Percentiles rank a stretch among this genome's conserved stretches.
Evolutionary conservation across 768 basidiomycete genomes (phyloP).

Genomic region (Lactarius indigo): DNA sequence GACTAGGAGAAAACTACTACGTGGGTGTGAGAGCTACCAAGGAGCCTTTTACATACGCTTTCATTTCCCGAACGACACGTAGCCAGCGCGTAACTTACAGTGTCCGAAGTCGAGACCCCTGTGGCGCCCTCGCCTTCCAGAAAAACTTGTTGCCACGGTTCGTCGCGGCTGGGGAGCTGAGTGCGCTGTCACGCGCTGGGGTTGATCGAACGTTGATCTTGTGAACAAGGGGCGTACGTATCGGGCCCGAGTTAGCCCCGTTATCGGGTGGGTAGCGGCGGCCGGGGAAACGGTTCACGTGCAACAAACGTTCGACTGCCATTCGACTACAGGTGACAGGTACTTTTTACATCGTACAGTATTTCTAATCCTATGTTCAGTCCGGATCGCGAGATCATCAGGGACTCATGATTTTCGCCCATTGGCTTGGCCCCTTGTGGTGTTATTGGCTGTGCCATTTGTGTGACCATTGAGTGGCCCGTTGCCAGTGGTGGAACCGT

Average conservation of each 20-base stretch:
- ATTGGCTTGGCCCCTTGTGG: not conserved
- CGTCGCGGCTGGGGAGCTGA: conserved; percentile 73
- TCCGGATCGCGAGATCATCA: not conserved
- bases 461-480: not conserved
- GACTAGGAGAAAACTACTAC: conserved; percentile 73
- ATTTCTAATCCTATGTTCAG: too few species aligned
- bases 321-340: not conserved
- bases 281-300: too few species aligned
- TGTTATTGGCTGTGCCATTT: not conserved
- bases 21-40: conserved; percentile 66
- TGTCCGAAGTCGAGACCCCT: conserved; percentile 60
- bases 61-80: conserved; percentile 45
- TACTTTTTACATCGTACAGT: not conserved
- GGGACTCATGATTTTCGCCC: not conserved
- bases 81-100: conserved; percentile 66
- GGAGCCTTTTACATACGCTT: conserved; percentile 37
- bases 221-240: not conserved
- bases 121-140: conserved; percentile 68
- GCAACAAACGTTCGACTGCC: too few species aligned
- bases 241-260: too few species aligned
- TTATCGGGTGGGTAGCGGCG: too few species aligned
- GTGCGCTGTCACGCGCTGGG: conserved; percentile 47
- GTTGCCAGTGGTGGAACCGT: not conserved
- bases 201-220: too few species aligned
- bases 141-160: conserved; percentile 73